phyloP scores from a whole-genome alignment of 345 rosid species.

The Luvunga scandens region DNA sequence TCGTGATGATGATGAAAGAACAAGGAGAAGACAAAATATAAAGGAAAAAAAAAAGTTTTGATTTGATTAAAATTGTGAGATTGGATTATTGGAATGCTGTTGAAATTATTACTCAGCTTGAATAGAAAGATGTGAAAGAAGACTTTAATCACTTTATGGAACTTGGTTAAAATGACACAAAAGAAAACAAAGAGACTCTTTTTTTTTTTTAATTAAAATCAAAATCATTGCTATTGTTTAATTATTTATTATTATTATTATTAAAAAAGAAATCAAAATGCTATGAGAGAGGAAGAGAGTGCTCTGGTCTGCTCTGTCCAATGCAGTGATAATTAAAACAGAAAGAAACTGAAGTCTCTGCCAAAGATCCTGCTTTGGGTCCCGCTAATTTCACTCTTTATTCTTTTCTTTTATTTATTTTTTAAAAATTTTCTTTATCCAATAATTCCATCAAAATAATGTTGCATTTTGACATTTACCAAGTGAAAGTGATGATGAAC shows the following conservation, averaged over 20 bases:
- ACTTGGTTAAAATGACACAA: constrained; percentile 36
- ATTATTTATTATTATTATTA: background rate
- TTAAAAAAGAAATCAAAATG: background rate
- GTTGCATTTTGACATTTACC: no score
- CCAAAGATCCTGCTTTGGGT: constrained; percentile 41
- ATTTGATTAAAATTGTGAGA: no score
- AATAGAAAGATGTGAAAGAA: constrained; percentile 38
- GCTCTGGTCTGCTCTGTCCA: constrained; percentile 9
- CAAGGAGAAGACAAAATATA: background rate
- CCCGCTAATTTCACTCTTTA: constrained; percentile 29
- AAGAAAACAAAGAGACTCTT: constrained; percentile 31
- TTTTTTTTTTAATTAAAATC: constrained; percentile 14
- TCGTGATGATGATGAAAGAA: background rate
- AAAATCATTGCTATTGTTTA: constrained; percentile 2
- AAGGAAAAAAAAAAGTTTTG: background rate
- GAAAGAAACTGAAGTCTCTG: constrained; percentile 38
- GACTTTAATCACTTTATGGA: constrained; percentile 37
- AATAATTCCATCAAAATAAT: background rate
- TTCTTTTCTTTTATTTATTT: background rate
- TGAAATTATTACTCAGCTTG: constrained; percentile 25
- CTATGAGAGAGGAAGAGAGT: background rate
- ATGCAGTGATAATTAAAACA: constrained; percentile 30
- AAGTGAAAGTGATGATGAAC: background rate
- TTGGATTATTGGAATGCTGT: background rate
- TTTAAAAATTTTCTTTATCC: background rate